Evolutionary conservation across 306 rosid genomes (phyloP).

Genomic region (Hippophae gyantsensis): DNA sequence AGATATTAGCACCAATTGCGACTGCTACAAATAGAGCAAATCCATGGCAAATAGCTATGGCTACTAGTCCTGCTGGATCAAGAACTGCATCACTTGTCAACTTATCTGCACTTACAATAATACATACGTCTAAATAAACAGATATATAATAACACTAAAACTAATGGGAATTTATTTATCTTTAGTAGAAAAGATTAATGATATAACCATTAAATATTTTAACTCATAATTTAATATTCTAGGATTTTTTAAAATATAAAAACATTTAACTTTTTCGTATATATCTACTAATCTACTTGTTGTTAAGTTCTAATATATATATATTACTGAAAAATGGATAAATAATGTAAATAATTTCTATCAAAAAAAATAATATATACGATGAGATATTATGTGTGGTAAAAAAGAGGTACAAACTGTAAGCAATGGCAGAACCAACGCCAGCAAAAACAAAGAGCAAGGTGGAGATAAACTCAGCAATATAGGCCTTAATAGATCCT

Average conservation of each 20-base stretch:
- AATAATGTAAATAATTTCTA: neutral
- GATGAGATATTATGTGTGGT: neutral
- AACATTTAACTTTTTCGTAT: no score
- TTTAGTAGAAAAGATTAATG: no score
- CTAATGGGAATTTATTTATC: no score
- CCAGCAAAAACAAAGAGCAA: conserved; percentile 87
- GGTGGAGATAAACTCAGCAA: conserved; percentile 89
- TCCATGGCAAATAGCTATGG: conserved; percentile 75
- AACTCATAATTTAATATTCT: no score
- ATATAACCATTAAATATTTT: no score
- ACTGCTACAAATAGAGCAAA: conserved; percentile 90
- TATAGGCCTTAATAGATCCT: conserved; percentile 58
- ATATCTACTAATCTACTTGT: no score
- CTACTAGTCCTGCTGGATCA: conserved; percentile 70
- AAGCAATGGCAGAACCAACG: conserved; percentile 85
- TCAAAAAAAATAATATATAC: neutral
- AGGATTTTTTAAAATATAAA: no score
- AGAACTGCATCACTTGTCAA: conserved; percentile 71
- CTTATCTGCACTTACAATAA: conserved; percentile 38
- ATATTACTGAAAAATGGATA: no score
- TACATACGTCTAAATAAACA: neutral
- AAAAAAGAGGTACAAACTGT: conserved; percentile 28
- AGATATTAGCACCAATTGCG: conserved; percentile 73
- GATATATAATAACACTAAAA: no score
- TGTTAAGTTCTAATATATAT: no score